Evolutionary conservation across 768 basidiomycete genomes (phyloP), one percentile per base, ranked within the genome.

Genomic region (Tulasnella sp.): DNA sequence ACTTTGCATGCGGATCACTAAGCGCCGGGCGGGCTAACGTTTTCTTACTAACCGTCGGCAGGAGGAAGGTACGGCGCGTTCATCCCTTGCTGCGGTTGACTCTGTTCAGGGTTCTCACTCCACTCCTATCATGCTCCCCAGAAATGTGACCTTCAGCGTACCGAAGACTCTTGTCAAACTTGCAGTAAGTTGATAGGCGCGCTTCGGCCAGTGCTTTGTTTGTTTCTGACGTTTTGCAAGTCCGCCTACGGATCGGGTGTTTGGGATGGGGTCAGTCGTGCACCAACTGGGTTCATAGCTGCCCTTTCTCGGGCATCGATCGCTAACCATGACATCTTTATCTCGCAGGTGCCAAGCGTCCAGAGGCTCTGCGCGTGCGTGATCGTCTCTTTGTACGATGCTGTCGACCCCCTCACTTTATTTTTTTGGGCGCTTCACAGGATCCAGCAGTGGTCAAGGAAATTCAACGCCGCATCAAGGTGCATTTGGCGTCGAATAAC

Each of bases 401-500:
- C 16, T 32, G 39, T 44, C 32, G 16, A 32, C 74, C 26, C 44
- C 51, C 51, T 39, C 44, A 51, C 74, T 48, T 23, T 20, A 16
- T 15, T 20, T 20, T 20, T 20, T 23, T 29, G 46, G 44, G 37
- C 55, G 44, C 44, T 69, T 44, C 32, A 18, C 32, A 77, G 77
- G 42, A 77, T 69, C 69, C 70, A 13, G 55, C 39, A 3, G 77
- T 77, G 42, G 77, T 77, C 37, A 77, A 77, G 39, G 77, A 77
- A 23, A 48, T 44, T 48, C 77, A 77, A 37, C 37, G 70, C 71
- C 71, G 71, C 37, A 77, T 77, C 69, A 77, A 77, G 40, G 55
- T 77, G 40, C 55, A 48, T 32, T 40, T 77, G 61, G 77, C 77
- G 26, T 77, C 77, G 44, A 77, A 77, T 77, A 77, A 77, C 71